Evolutionary conservation across 306 rosid species (phyloP).

Genomic region (barrel medic (Medicago truncatula)): DNA sequence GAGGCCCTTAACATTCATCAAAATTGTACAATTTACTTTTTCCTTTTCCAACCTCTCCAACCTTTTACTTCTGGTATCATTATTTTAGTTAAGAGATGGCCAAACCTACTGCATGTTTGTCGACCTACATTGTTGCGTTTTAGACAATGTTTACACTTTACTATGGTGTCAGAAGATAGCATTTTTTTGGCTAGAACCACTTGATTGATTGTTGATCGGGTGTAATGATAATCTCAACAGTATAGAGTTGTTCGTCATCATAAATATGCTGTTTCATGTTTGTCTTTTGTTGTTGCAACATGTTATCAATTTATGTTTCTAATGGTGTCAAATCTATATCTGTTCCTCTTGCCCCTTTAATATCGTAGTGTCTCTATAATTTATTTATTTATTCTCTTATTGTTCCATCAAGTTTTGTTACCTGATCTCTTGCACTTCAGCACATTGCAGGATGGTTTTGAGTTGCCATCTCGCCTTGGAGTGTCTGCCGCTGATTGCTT

Average conservation of each 20-base stretch:
- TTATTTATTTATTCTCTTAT: neutral
- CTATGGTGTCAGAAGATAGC: conserved; percentile 10
- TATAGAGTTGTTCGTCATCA: conserved; percentile 17
- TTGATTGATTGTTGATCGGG: neutral
- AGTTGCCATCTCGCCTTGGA: conserved; percentile 90
- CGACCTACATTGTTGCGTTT: conserved; percentile 7
- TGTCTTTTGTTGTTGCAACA: conserved; percentile 9
- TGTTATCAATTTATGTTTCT: conserved; percentile 15
- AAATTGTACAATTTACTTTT: neutral
- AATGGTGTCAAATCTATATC: conserved; percentile 10
- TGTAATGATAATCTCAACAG: conserved; percentile 6
- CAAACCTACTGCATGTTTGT: conserved; percentile 26
- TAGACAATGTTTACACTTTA: neutral
- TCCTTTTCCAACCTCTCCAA: too few relatives aligned
- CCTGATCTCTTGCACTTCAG: conserved; percentile 52
- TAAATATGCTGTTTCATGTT: conserved; percentile 10
- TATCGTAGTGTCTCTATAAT: conserved; percentile 7
- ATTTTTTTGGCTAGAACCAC: too few relatives aligned
- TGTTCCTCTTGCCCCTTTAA: conserved; percentile 22
- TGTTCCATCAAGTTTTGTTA: conserved; percentile 32
- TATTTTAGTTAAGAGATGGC: neutral
- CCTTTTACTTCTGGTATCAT: neutral
- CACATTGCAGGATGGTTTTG: conserved; percentile 79
- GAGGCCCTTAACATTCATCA: neutral
- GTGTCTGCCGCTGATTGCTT: conserved; percentile 89